Conservation (phyloP, 306 rosid genomes). For the Ormosia emarginata region DNA sequence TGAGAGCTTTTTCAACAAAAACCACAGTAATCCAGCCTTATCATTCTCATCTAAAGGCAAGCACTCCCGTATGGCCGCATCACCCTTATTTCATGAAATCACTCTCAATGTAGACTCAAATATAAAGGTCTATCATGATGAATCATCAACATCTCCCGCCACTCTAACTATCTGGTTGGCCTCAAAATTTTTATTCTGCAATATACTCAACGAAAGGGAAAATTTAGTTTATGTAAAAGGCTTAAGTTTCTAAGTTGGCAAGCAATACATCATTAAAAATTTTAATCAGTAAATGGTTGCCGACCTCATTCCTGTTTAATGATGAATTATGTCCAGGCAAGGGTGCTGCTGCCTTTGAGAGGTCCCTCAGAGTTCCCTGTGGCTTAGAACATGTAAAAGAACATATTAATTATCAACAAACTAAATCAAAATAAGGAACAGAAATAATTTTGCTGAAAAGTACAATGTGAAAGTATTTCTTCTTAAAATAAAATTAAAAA, state of each 20-base stretch:
- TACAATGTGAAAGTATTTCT: background rate
- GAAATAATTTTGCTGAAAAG: background rate
- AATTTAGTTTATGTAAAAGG: background rate
- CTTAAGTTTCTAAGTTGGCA: background rate
- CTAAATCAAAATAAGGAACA: background rate
- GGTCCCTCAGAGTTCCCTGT: conserved; percentile 73
- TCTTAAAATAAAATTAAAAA: background rate
- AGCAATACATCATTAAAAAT: background rate
- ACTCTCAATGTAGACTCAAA: background rate
- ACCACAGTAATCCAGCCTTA: background rate
- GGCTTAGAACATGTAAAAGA: conserved; percentile 5
- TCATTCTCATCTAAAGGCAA: conserved; percentile 11
- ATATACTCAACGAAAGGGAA: background rate
- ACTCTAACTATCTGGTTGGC: conserved; percentile 31
- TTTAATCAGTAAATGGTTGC: background rate
- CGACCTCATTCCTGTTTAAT: conserved; percentile 45
- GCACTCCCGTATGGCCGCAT: background rate
- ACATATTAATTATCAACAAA: background rate
- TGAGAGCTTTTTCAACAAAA: background rate
- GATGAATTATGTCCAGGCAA: conserved; percentile 44
- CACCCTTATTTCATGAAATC: conserved; percentile 10
- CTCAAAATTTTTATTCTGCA: conserved; percentile 42
- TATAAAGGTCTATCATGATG: conserved; percentile 1
- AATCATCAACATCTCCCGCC: conserved; percentile 25
- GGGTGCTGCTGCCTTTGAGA: conserved; percentile 42